These are phyloP conservation scores for Termitomyces sp. DNA, from an alignment of 768 basidiomycete genomes.

Conservation along the genomic window DNA sequence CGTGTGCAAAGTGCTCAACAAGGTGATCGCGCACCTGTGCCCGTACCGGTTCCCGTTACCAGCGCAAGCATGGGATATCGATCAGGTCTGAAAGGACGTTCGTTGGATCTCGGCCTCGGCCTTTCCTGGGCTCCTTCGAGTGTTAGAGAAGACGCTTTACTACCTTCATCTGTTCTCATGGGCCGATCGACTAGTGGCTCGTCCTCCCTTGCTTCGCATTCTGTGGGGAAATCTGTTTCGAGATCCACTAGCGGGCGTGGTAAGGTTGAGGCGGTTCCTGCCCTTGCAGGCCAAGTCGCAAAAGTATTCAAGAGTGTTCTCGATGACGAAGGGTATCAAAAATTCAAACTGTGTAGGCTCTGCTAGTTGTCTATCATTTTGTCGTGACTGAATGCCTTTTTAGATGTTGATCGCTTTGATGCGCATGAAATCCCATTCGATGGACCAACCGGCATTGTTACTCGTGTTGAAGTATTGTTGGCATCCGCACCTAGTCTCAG, in stretches of 20 bases:
- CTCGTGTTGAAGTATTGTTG: constrained; percentile 58
- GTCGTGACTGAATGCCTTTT: constrained; percentile 6
- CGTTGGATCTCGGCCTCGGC: constrained; percentile 65
- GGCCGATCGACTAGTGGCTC: constrained; percentile 26
- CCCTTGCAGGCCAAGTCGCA: constrained; percentile 41
- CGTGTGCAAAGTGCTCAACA: constrained; percentile 16
- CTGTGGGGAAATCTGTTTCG: constrained; percentile 16
- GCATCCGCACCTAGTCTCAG: constrained; percentile 40
- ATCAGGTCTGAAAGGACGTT: constrained; percentile 58
- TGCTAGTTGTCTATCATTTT: constrained; percentile 5
- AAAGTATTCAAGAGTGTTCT: constrained; percentile 42
- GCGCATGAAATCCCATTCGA: constrained; percentile 72
- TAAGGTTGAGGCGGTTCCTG: constrained; percentile 20
- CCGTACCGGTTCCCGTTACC: constrained; percentile 18
- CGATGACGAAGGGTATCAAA: constrained; percentile 39
- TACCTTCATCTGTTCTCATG: constrained; percentile 42
- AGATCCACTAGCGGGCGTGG: constrained; percentile 18
- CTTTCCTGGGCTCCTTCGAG: constrained; percentile 69
- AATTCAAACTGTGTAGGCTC: constrained; percentile 63
- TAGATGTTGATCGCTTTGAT: constrained; percentile 74
- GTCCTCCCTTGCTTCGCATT: constrained; percentile 17
- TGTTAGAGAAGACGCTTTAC: constrained; percentile 61
- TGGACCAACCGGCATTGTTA: constrained; percentile 65
- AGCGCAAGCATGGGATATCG: constrained; percentile 30
- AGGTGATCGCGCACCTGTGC: constrained; percentile 29